Evolutionary conservation across 257 asterid species (phyloP).

Genomic region (Vinca minor): DNA sequence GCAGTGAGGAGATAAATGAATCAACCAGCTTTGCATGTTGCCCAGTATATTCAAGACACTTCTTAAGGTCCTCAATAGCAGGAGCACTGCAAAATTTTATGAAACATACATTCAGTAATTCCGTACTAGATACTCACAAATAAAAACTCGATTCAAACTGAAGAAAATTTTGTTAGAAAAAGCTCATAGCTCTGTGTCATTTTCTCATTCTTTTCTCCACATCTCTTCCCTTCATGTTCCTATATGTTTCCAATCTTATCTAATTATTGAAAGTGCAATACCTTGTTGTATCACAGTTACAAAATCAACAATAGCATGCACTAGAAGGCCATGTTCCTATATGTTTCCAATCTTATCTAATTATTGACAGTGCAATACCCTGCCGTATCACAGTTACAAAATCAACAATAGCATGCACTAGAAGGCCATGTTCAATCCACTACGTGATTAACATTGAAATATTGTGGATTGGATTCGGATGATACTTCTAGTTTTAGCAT

Average conservation of each 20-base stretch:
- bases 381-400: background rate
- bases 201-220: slow-evolving; percentile 1
- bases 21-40: slow-evolving; percentile 96
- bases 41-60: slow-evolving; percentile 88
- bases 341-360: background rate
- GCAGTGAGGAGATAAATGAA: slow-evolving; percentile 78
- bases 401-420: background rate
- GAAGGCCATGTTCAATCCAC: background rate
- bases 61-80: slow-evolving; percentile 87
- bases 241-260: background rate
- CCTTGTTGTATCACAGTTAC: background rate
- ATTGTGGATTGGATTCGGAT: background rate
- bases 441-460: background rate
- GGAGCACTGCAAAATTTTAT: slow-evolving; percentile 63
- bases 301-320: background rate
- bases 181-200: background rate
- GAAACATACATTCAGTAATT: slow-evolving; percentile 12
- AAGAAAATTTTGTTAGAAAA: background rate
- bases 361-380: background rate
- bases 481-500: background rate
- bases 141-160: background rate
- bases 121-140: background rate
- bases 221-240: background rate
- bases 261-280: background rate
- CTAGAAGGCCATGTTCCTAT: background rate